A percentile compares a stretch with the other conserved stretches of the same genome.
Conservation (phyloP, 176 grass and related monocot genomes). For the Tillandsia leiboldiana region DNA sequence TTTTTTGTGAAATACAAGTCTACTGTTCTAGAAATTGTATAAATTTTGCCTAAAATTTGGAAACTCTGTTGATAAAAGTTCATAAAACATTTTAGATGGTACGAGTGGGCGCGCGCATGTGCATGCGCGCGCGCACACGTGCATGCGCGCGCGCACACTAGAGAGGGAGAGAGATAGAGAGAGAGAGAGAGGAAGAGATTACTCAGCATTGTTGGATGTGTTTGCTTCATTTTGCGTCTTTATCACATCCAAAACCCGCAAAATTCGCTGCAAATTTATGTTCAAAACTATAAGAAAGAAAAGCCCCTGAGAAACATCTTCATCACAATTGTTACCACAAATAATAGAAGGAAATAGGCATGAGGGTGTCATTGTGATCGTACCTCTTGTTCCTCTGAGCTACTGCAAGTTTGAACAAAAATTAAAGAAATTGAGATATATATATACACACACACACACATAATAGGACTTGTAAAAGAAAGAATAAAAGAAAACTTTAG, state of each 20-base stretch:
- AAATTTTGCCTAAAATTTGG: no score
- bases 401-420: conserved; percentile 3
- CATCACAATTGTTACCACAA: no score
- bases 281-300: background rate
- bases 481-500: background rate
- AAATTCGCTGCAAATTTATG: background rate
- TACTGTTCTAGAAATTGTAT: no score
- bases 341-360: background rate
- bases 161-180: background rate
- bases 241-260: background rate
- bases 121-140: background rate
- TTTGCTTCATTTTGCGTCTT: background rate
- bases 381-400: conserved; percentile 1
- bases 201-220: background rate
- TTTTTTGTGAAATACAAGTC: no score
- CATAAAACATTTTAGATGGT: no score
- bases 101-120: no score
- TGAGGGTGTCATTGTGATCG: background rate
- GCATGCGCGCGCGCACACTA: background rate
- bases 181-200: background rate
- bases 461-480: background rate
- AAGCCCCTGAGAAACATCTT: background rate
- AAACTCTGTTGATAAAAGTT: no score
- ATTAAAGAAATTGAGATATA: background rate
- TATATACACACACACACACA: no score